Conservation (phyloP, 2,329 filamentous ascomycete genomes). For the Xylaria sp. region DNA sequence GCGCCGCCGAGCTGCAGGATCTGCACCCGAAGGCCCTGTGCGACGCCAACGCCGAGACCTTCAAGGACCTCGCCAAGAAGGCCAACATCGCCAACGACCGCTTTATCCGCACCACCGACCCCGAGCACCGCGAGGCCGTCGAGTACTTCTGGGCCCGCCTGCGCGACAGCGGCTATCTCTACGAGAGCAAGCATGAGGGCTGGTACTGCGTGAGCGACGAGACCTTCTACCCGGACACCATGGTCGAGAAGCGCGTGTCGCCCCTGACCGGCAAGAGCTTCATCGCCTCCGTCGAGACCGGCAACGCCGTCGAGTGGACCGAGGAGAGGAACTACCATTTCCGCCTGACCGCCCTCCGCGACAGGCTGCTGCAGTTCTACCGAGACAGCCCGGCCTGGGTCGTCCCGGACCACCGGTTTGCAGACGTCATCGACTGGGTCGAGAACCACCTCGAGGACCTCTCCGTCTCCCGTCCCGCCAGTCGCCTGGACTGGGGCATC, state of each 20-base stretch:
- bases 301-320: slow-evolving; percentile 93
- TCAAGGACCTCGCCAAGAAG: slow-evolving; percentile 76
- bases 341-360: slow-evolving; percentile 82
- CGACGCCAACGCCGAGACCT: slow-evolving; percentile 83
- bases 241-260: slow-evolving; percentile 79
- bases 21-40: slow-evolving; percentile 86
- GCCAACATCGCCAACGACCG: slow-evolving; percentile 80
- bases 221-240: slow-evolving; percentile 87
- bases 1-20: slow-evolving; percentile 77
- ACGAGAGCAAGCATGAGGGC: slow-evolving; percentile 86
- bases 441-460: slow-evolving; percentile 83
- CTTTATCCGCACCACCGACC: slow-evolving; percentile 93
- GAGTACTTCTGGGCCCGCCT: slow-evolving; percentile 89
- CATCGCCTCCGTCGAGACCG: slow-evolving; percentile 86
- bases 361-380: slow-evolving; percentile 84
- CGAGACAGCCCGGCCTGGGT: slow-evolving; percentile 81
- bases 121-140: slow-evolving; percentile 83
- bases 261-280: slow-evolving; percentile 84
- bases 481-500: slow-evolving; percentile 87
- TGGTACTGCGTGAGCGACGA: slow-evolving; percentile 99
- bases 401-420: slow-evolving; percentile 76
- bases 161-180: slow-evolving; percentile 79
- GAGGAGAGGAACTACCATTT: slow-evolving; percentile 97
- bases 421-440: slow-evolving; percentile 82
- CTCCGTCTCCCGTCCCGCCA: slow-evolving; percentile 84